Percentiles rank a stretch among this genome's conserved stretches.
Conservation (phyloP, 1,139 yeast genomes). For the Barnettozyma hawaiiensis region DNA sequence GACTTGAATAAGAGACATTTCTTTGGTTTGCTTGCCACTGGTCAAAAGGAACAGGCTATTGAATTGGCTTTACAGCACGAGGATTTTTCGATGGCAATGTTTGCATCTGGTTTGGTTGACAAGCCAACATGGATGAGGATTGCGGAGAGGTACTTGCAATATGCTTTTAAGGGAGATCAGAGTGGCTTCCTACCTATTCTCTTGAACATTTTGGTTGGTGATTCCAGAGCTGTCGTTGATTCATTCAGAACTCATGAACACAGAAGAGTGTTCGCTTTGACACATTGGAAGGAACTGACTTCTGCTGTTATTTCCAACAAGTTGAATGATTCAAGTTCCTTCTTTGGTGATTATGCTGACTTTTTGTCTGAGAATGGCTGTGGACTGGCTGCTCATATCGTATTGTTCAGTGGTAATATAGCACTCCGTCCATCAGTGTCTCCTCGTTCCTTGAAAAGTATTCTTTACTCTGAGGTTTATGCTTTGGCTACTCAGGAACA, state of each 20-base stretch:
- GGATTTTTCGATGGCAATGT: constrained; percentile 75
- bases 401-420: constrained; percentile 45
- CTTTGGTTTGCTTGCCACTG: constrained; percentile 32
- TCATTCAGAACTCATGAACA: constrained; percentile 38
- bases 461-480: constrained; percentile 64
- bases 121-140: constrained; percentile 55
- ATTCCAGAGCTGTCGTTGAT: constrained; percentile 46
- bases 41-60: constrained; percentile 64
- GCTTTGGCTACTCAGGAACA: constrained; percentile 46
- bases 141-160: constrained; percentile 44
- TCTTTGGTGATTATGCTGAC: constrained; percentile 51
- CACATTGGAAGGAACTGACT: constrained; percentile 48
- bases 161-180: constrained; percentile 39
- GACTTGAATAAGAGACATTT: constrained; percentile 22
- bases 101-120: constrained; percentile 64
- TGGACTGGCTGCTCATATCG: constrained; percentile 38
- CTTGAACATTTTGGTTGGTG: constrained; percentile 63
- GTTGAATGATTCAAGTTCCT: constrained; percentile 38
- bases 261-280: constrained; percentile 45
- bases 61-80: constrained; percentile 53
- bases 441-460: constrained; percentile 31
- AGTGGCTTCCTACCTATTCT: constrained; percentile 56
- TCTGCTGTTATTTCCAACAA: constrained; percentile 38
- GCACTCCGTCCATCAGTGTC: constrained; percentile 33
- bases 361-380: constrained; percentile 39